Percentiles rank a stretch among this genome's conserved stretches.
Conservation (phyloP, 2,329 filamentous ascomycete genomes). For the Drechslerella coelobrocha region DNA sequence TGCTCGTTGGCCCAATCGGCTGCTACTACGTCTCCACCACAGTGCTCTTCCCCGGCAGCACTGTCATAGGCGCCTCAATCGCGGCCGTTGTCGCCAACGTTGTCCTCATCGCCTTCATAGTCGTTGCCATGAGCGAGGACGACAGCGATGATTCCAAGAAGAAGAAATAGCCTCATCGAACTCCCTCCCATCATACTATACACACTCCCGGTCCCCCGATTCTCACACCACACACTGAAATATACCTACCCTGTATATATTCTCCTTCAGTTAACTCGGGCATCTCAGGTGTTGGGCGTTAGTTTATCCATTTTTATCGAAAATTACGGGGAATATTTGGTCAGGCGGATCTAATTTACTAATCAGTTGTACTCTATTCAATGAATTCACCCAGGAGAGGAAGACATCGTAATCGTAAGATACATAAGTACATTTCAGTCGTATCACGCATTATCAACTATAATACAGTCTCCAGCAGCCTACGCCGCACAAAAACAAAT, state of each 20-base stretch:
- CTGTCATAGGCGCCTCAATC: constrained; percentile 58
- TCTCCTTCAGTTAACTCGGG: no score
- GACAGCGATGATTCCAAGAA: constrained; percentile 65
- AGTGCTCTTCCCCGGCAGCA: constrained; percentile 75
- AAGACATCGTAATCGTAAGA: background rate
- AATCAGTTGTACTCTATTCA: no score
- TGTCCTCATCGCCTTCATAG: constrained; percentile 85
- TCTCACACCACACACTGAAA: no score
- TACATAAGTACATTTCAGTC: background rate
- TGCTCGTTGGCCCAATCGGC: constrained; percentile 85
- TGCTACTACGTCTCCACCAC: constrained; percentile 86
- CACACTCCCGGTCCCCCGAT: background rate
- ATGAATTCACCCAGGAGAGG: background rate
- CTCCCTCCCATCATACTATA: background rate
- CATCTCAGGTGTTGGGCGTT: no score
- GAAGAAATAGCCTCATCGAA: constrained; percentile 58
- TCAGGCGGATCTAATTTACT: no score
- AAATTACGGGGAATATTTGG: no score
- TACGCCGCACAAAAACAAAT: no score
- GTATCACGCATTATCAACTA: constrained; percentile 26
- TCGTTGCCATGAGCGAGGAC: constrained; percentile 92
- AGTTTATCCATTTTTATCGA: no score
- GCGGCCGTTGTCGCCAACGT: constrained; percentile 91
- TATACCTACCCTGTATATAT: no score
- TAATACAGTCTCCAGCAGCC: constrained; percentile 36